Conservation (phyloP, 345 rosid species). For the Eucalyptus viminalis region DNA sequence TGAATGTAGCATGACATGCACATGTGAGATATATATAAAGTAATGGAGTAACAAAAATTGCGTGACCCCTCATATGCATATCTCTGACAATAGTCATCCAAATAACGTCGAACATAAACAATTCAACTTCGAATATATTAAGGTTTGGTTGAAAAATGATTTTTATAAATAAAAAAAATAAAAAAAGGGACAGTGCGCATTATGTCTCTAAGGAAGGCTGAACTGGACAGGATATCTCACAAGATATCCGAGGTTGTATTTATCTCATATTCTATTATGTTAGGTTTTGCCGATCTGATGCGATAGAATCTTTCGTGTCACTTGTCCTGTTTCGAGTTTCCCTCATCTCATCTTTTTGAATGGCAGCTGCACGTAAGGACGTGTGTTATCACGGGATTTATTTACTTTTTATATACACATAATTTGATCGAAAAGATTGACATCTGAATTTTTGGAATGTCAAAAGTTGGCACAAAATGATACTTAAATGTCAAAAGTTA, state of each 20-base stretch:
- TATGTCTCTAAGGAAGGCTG: not conserved
- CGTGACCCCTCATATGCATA: not conserved
- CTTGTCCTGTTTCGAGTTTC: not conserved
- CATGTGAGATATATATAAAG: not conserved
- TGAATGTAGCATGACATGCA: not conserved
- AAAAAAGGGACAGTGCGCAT: not conserved
- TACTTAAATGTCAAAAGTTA: fast-evolving
- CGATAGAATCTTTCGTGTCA: not conserved
- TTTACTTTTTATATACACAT: not conserved
- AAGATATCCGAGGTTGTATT: not conserved
- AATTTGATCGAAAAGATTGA: not conserved
- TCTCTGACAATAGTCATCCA: not conserved
- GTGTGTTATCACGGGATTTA: not conserved
- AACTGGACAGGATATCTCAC: not conserved
- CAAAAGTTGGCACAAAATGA: no score
- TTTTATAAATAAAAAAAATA: not conserved
- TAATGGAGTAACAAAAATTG: not conserved
- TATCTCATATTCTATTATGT: not conserved
- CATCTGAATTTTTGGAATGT: fast-evolving
- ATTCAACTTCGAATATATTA: not conserved
- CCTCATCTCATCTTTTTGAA: not conserved
- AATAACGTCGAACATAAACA: not conserved
- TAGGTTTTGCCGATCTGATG: not conserved
- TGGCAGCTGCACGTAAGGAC: not conserved
- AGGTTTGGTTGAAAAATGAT: not conserved